Percentiles rank a stretch among this genome's conserved stretches.
Evolutionary conservation across 75 land plant species (phyloP).

Genomic region (Pseudotsuga menziesii): DNA sequence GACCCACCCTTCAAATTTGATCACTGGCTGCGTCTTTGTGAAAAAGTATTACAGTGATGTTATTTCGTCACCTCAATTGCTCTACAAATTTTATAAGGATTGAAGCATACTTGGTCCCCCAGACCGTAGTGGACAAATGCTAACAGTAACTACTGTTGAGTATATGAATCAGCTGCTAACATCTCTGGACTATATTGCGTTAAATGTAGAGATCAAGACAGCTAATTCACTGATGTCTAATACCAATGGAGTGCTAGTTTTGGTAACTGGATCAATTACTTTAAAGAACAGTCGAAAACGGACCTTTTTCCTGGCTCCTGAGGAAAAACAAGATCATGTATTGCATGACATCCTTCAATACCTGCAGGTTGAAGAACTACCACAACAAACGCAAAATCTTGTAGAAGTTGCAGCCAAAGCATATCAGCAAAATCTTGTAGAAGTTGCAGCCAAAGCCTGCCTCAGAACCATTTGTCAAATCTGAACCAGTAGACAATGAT

Average conservation of each 20-base stretch:
- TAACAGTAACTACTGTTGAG: constrained; percentile 50
- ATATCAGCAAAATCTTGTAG: no score
- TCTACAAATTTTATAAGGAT: constrained; percentile 71
- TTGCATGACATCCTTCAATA: constrained; percentile 57
- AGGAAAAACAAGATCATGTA: constrained; percentile 53
- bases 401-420: no score
- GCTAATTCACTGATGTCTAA: constrained; percentile 74
- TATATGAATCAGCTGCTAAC: constrained; percentile 52
- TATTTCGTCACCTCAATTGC: constrained; percentile 51
- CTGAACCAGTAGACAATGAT: no score
- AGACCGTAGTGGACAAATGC: constrained; percentile 44
- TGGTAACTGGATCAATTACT: constrained; percentile 65
- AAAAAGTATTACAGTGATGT: constrained; percentile 75
- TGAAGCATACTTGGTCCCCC: constrained; percentile 59
- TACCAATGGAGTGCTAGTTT: constrained; percentile 62
- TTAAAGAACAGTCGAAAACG: constrained; percentile 37
- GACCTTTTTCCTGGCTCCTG: constrained; percentile 61
- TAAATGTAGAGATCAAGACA: constrained; percentile 64
- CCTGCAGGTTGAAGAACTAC: constrained; percentile 22
- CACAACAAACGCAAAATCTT: no score
- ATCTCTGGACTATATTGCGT: constrained; percentile 37
- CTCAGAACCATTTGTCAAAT: no score
- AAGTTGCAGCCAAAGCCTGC: no score
- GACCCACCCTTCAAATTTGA: no score
- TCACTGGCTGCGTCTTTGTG: constrained; percentile 37